phyloP scores from a whole-genome alignment of 768 basidiomycete species.

The Trametes cinnabarina region DNA sequence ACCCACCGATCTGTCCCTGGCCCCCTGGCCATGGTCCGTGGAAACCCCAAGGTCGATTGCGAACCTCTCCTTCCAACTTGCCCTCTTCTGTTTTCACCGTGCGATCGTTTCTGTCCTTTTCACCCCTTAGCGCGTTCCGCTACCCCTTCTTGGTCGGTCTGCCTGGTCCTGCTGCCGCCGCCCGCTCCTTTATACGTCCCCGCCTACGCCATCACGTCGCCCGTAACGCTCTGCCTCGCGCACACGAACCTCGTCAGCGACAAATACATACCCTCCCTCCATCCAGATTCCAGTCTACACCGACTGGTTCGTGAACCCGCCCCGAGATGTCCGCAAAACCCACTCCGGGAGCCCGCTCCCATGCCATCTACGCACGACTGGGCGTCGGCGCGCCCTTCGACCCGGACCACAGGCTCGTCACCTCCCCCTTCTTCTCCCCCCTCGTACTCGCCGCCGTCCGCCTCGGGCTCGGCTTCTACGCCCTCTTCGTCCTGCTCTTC shows the following conservation, averaged over 20 bases:
- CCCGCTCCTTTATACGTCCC: neutral
- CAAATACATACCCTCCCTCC: neutral
- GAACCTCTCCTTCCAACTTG: neutral
- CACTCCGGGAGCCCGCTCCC: slow-evolving; percentile 2
- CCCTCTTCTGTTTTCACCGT: neutral
- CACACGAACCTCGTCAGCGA: neutral
- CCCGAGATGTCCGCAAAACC: neutral
- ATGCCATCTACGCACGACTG: slow-evolving; percentile 22
- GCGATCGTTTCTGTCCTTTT: neutral
- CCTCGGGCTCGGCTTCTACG: slow-evolving; percentile 49
- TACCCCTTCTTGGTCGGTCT: neutral
- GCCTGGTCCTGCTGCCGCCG: neutral
- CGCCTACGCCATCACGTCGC: neutral
- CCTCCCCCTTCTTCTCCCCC: slow-evolving; percentile 50
- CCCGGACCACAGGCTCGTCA: slow-evolving; percentile 38
- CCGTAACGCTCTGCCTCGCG: neutral
- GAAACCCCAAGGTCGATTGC: neutral
- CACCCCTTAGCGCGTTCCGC: neutral
- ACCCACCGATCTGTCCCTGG: neutral
- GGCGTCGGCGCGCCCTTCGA: slow-evolving; percentile 44
- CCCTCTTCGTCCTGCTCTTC: slow-evolving; percentile 41
- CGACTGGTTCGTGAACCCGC: neutral
- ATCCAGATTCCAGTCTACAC: neutral
- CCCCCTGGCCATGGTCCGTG: neutral
- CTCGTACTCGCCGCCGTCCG: slow-evolving; percentile 44